phyloP scores from a whole-genome alignment of 2,329 filamentous ascomycete species.

The Colletotrichum gigasporum region DNA sequence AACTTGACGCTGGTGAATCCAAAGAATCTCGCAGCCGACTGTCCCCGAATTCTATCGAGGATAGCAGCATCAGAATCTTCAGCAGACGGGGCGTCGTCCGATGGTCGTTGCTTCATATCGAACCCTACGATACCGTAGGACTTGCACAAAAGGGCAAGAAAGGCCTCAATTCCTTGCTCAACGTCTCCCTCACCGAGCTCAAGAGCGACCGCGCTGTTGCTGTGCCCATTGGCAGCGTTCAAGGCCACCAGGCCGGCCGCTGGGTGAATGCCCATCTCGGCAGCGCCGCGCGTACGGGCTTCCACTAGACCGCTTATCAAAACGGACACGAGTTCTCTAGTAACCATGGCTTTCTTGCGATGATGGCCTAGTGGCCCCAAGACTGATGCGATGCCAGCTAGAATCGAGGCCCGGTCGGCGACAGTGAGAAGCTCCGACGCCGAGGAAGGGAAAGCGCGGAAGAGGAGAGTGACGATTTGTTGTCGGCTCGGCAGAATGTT shows the following conservation, averaged over 20 bases:
- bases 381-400: conserved; percentile 90
- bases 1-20: conserved; percentile 85
- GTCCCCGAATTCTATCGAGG: conserved; percentile 66
- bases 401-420: conserved; percentile 79
- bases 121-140: conserved; percentile 72
- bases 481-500: conserved; percentile 65
- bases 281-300: conserved; percentile 89
- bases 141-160: conserved; percentile 68
- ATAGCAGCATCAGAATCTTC: conserved; percentile 62
- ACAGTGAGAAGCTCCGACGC: conserved; percentile 74
- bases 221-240: conserved; percentile 61
- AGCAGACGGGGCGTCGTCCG: conserved; percentile 32
- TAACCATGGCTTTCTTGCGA: conserved; percentile 89
- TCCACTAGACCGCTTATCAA: conserved; percentile 88
- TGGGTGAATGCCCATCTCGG: conserved; percentile 96
- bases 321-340: conserved; percentile 85
- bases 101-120: conserved; percentile 45
- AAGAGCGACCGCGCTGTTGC: conserved; percentile 62
- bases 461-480: conserved; percentile 71
- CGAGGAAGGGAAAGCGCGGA: conserved; percentile 75
- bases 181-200: conserved; percentile 73
- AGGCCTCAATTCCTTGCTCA: conserved; percentile 71
- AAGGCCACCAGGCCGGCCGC: conserved; percentile 85
- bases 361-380: conserved; percentile 81
- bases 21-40: conserved; percentile 70